A percentile compares a stretch with the other conserved stretches of the same genome.
Conservation (phyloP, 192 early-diverging fungal genomes). For the Gonapodya prolifera region DNA sequence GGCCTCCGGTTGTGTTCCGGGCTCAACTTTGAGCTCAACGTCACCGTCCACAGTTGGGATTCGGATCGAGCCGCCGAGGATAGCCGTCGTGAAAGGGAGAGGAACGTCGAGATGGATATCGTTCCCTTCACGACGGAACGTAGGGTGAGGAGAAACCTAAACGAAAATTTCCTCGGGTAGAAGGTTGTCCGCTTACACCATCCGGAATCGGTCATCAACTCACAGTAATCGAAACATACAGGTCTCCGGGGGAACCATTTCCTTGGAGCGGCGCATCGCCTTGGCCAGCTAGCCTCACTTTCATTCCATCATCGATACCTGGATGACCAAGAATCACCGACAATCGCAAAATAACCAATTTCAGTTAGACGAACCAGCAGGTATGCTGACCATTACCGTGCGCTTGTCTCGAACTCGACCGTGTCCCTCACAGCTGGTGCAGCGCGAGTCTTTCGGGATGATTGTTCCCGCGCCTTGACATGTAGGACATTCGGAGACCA, state of each 20-base stretch:
- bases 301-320: constrained; percentile 68
- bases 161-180: neutral
- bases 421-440: constrained; percentile 63
- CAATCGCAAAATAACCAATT: neutral
- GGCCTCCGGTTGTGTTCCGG: constrained; percentile 85
- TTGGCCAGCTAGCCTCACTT: constrained; percentile 60
- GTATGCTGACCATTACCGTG: constrained; percentile 62
- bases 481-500: constrained; percentile 65
- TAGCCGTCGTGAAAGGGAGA: constrained; percentile 74
- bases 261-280: constrained; percentile 70
- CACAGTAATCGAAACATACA: constrained; percentile 71
- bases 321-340: neutral
- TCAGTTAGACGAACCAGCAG: constrained; percentile 28
- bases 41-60: constrained; percentile 94
- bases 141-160: constrained; percentile 27
- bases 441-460: constrained; percentile 53
- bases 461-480: constrained; percentile 74
- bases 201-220: constrained; percentile 1
- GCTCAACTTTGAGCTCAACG: constrained; percentile 74
- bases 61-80: constrained; percentile 73
- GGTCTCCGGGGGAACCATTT: constrained; percentile 64
- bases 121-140: constrained; percentile 73
- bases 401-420: constrained; percentile 66
- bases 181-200: neutral
- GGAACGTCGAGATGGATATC: constrained; percentile 62